Evolutionary conservation across 371 early-diverging fungal genomes (phyloP).

Genomic region (Thermomucor indicae-seudaticae): DNA sequence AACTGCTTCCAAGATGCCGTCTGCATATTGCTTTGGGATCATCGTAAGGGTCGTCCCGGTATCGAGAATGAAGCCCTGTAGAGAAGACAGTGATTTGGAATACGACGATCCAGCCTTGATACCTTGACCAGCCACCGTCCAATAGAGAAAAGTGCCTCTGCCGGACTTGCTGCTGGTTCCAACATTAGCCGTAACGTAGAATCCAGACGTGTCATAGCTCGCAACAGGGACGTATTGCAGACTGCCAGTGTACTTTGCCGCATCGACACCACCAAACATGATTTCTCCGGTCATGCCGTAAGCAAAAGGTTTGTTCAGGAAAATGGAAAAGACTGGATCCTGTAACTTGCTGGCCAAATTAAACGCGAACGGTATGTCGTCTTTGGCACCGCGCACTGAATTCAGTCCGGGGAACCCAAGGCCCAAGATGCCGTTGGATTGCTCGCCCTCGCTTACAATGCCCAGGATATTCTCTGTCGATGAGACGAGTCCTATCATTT

Average conservation of each 20-base stretch:
- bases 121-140: slow-evolving; percentile 19
- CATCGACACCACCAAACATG: slow-evolving; percentile 21
- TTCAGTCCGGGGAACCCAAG: slow-evolving; percentile 22
- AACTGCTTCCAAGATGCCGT: slow-evolving; percentile 10
- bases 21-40: slow-evolving; percentile 10
- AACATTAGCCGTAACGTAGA: slow-evolving; percentile 9
- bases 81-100: not conserved
- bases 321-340: slow-evolving; percentile 25
- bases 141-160: slow-evolving; percentile 13
- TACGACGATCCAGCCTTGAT: slow-evolving; percentile 4
- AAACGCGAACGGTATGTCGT: slow-evolving; percentile 20
- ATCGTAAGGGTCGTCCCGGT: slow-evolving; percentile 30
- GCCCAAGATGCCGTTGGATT: slow-evolving; percentile 28
- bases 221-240: slow-evolving; percentile 23
- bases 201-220: slow-evolving; percentile 10
- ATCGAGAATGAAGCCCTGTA: slow-evolving; percentile 19
- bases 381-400: slow-evolving; percentile 6
- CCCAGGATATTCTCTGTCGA: slow-evolving; percentile 16
- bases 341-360: slow-evolving; percentile 14
- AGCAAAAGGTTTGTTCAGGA: slow-evolving; percentile 7
- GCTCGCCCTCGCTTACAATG: slow-evolving; percentile 6
- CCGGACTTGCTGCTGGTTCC: not conserved
- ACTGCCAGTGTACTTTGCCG: slow-evolving; percentile 10
- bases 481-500: slow-evolving; percentile 20
- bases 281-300: slow-evolving; percentile 21